Evolutionary conservation across 2,329 filamentous ascomycete species (phyloP), one percentile per base, ranked within the genome.

Genomic region (Fusarium sp.): DNA sequence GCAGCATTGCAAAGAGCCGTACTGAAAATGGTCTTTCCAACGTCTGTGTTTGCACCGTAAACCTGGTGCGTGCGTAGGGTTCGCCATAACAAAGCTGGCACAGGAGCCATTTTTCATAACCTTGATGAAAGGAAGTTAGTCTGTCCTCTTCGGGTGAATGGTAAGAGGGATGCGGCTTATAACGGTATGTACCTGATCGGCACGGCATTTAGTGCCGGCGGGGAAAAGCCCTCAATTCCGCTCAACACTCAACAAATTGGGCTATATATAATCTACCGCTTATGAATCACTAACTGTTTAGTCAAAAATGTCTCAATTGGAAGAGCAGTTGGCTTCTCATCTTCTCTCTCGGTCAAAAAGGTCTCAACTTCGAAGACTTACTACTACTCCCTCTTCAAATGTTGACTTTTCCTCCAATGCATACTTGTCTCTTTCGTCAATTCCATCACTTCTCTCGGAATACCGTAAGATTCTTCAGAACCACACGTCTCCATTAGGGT

Each of bases 11-110:
- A 91, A 5, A 97, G 82, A 13, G 93, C 79, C 0, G 92, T 93
- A 3, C 91, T 90, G 60, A 94, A 86, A 33, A 97, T 87, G 0
- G 93, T 97, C 82, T 97, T 97, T 68, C 93, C 93, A 28, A 96
- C 92, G 69, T 92, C 88, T 0, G 93, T 96, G 73, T 95, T 96
- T 46, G 93, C 91, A 30, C 93, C 93, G 74, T 92, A 97, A 37
- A 97, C 83, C 78, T 96, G 92, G 71, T 92, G 87, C 13, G 88
- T 84, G 64, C 88, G 87, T 55, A 94, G 82, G 10, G 86, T 87
- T 63, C 89, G 88, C 87, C 89, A 92, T 37, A 94, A 83, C 47
- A 88, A 82, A 53, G 88, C 85, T 47, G 87, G 84, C 52, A 88
- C 79, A 28, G 86, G 85, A 57, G 81, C 73, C 80, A 82, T 83